Conservation (phyloP, 2,329 filamentous ascomycete genomes). For the Penicillium sp. region DNA sequence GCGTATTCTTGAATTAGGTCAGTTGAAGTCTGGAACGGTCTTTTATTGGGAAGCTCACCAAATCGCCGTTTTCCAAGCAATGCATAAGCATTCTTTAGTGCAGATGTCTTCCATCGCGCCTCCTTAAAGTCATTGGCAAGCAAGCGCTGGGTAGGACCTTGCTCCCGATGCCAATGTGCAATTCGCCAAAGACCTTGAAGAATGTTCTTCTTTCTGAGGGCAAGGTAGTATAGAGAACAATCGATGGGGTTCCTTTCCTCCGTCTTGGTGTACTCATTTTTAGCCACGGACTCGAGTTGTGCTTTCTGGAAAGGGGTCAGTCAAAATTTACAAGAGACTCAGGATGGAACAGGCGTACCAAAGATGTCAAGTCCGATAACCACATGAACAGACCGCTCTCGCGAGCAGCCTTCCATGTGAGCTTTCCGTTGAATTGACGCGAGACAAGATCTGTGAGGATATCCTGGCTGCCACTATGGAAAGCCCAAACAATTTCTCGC, state of each 20-base stretch:
- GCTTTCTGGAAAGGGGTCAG: conserved; percentile 51
- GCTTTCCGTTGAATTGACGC: conserved; percentile 72
- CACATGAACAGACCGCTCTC: conserved; percentile 94
- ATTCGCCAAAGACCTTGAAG: conserved; percentile 93
- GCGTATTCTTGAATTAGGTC: conserved; percentile 69
- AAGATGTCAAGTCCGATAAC: conserved; percentile 72
- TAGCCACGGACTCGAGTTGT: conserved; percentile 87
- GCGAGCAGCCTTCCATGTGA: conserved; percentile 82
- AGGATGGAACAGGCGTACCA: conserved; percentile 58
- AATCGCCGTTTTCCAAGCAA: conserved; percentile 88
- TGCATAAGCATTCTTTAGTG: conserved; percentile 94
- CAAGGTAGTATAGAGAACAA: conserved; percentile 88
- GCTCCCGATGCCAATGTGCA: conserved; percentile 85
- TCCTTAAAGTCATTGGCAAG: conserved; percentile 90
- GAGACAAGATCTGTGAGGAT: conserved; percentile 82
- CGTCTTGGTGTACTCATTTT: conserved; percentile 87
- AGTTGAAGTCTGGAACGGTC: not conserved
- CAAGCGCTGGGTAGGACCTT: conserved; percentile 73
- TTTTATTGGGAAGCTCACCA: conserved; percentile 50
- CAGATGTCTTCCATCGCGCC: conserved; percentile 81
- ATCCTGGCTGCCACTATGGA: conserved; percentile 67
- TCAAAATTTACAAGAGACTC: not conserved
- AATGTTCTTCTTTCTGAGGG: conserved; percentile 85
- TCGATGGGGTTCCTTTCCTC: conserved; percentile 88
- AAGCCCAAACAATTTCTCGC: conserved; percentile 51